These are phyloP conservation scores for Cichorium intybus DNA, from an alignment of 140 eudicot genomes.

Conservation along the genomic window DNA sequence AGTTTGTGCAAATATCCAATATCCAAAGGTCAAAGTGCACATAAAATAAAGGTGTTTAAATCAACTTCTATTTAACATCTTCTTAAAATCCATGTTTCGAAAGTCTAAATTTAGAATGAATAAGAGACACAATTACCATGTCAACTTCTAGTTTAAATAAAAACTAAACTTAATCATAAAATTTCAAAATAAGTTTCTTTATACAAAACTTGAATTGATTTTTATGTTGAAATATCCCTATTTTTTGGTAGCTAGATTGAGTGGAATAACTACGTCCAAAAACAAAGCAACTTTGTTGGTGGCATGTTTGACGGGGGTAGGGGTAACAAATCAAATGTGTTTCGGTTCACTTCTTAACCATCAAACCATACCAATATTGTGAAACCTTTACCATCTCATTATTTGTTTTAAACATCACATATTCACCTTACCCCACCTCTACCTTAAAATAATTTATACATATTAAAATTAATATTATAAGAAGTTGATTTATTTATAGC, in stretches of 20 bases:
- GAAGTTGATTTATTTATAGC: background rate
- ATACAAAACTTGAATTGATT: background rate
- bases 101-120: no score
- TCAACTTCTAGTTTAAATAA: background rate
- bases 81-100: background rate
- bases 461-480: background rate
- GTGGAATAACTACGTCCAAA: constrained; percentile 11
- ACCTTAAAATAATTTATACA: constrained; percentile 3
- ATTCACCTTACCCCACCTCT: constrained; percentile 21
- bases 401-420: constrained; percentile 17
- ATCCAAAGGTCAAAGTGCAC: no score
- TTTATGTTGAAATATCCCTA: no score
- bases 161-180: no score
- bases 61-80: background rate
- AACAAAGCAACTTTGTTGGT: constrained; percentile 28
- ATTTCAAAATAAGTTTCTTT: no score
- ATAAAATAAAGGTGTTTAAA: no score
- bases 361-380: constrained; percentile 26
- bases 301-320: constrained; percentile 22
- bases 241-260: background rate
- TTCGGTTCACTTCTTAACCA: constrained; percentile 18
- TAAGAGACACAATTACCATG: background rate
- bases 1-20: no score
- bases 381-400: constrained; percentile 16
- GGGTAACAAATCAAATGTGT: constrained; percentile 14